Percentiles rank a stretch among this genome's conserved stretches.
Evolutionary conservation across 2,329 filamentous ascomycete genomes (phyloP).

Genomic region (Chaetoscypha palmicola): DNA sequence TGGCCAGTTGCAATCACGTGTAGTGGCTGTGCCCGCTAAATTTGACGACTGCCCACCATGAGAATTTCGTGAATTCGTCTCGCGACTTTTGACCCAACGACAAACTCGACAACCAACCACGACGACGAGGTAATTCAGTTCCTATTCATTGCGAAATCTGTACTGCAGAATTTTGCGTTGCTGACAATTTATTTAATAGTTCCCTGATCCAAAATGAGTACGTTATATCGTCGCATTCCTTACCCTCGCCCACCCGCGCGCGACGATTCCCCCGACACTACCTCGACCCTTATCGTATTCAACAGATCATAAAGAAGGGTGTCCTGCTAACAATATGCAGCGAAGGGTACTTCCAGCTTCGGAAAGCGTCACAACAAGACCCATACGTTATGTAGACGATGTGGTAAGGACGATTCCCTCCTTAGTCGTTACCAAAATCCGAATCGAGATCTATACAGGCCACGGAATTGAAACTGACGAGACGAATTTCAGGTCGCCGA

Average conservation of each 20-base stretch:
- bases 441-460: too few species aligned
- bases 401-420: slow-evolving; percentile 28
- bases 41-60: not conserved
- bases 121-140: slow-evolving; percentile 20
- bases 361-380: slow-evolving; percentile 32
- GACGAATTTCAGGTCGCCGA: slow-evolving; percentile 64
- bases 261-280: too few species aligned
- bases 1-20: too few species aligned
- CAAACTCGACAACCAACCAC: slow-evolving; percentile 18
- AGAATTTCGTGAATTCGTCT: slow-evolving; percentile 12
- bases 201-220: slow-evolving; percentile 32
- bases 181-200: slow-evolving; percentile 17
- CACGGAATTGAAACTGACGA: slow-evolving; percentile 23
- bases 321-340: slow-evolving; percentile 24
- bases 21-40: not conserved
- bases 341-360: slow-evolving; percentile 31
- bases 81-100: slow-evolving; percentile 17
- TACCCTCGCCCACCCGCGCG: too few species aligned
- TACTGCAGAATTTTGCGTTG: not conserved
- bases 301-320: too few species aligned
- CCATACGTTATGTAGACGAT: slow-evolving; percentile 33
- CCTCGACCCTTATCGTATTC: too few species aligned
- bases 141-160: too few species aligned
- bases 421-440: slow-evolving; percentile 23
- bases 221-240: too few species aligned